These are phyloP conservation scores for Citrullus colocynthis DNA, from an alignment of 306 rosid genomes.

Conservation along the genomic window DNA sequence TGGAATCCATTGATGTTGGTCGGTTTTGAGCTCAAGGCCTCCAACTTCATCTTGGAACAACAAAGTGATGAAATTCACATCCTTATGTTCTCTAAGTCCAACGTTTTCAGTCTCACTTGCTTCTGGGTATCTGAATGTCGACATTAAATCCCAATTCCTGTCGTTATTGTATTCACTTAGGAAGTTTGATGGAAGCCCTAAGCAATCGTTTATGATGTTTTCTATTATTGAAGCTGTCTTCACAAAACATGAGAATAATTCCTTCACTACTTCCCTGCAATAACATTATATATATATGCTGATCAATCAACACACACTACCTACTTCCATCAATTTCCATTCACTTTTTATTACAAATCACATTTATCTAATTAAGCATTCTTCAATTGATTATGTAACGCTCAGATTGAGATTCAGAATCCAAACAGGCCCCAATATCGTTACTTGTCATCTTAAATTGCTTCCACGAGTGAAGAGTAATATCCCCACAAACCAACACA, in stretches of 20 bases:
- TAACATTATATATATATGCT: no score
- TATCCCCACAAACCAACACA: no score
- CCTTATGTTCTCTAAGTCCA: constrained; percentile 30
- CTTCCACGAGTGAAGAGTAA: no score
- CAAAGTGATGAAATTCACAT: constrained; percentile 26
- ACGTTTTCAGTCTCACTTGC: constrained; percentile 20
- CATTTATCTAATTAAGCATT: no score
- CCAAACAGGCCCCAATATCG: no score
- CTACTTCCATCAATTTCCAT: no score
- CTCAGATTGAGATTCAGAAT: no score
- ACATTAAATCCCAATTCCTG: constrained; percentile 36
- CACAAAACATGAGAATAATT: constrained; percentile 24
- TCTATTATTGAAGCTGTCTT: constrained; percentile 20
- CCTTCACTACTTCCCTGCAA: constrained; percentile 30
- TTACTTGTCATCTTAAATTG: no score
- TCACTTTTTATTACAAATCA: no score
- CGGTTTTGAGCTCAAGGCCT: constrained; percentile 21
- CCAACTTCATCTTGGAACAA: constrained; percentile 38
- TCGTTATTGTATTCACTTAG: constrained; percentile 31
- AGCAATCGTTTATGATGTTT: constrained; percentile 30
- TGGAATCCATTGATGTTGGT: constrained; percentile 28
- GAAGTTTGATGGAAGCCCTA: constrained; percentile 34
- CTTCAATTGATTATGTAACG: no score
- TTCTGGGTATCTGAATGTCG: constrained; percentile 22
- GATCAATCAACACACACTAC: no score